A percentile compares a stretch with the other conserved stretches of the same genome.
Evolutionary conservation across 176 grass and related monocot species (phyloP).

Genomic region (Dendrocalamus sinicus): DNA sequence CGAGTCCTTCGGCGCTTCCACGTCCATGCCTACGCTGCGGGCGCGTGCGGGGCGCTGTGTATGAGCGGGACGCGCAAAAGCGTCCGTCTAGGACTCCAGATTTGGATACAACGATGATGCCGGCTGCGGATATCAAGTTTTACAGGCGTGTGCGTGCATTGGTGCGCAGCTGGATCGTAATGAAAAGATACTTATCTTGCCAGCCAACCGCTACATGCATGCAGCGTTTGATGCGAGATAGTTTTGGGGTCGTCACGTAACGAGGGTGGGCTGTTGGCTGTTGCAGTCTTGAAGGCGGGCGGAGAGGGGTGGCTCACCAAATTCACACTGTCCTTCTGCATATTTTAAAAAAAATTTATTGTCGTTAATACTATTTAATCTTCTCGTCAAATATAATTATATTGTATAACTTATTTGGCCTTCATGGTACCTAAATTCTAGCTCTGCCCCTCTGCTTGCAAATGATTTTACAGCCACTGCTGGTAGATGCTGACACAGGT

Average conservation of each 20-base stretch:
- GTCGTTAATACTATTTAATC: too few relatives aligned
- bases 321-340: too few relatives aligned
- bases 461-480: neutral
- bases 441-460: neutral
- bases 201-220: neutral
- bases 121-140: neutral
- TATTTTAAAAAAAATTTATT: too few relatives aligned
- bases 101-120: conserved; percentile 15
- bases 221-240: neutral
- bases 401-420: too few relatives aligned
- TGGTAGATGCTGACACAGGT: neutral
- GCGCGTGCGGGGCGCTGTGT: neutral
- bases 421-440: too few relatives aligned
- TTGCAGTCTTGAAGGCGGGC: neutral
- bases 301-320: too few relatives aligned
- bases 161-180: neutral
- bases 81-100: neutral
- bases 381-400: too few relatives aligned
- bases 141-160: neutral
- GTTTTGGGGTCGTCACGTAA: neutral
- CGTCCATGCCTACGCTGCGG: conserved; percentile 41
- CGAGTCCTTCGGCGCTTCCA: conserved; percentile 41
- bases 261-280: neutral
- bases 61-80: neutral
- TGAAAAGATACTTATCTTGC: neutral